Percentiles rank a stretch among this genome's conserved stretches.
Evolutionary conservation across 768 basidiomycete genomes (phyloP).

Genomic region (Rhizopogon sp.): DNA sequence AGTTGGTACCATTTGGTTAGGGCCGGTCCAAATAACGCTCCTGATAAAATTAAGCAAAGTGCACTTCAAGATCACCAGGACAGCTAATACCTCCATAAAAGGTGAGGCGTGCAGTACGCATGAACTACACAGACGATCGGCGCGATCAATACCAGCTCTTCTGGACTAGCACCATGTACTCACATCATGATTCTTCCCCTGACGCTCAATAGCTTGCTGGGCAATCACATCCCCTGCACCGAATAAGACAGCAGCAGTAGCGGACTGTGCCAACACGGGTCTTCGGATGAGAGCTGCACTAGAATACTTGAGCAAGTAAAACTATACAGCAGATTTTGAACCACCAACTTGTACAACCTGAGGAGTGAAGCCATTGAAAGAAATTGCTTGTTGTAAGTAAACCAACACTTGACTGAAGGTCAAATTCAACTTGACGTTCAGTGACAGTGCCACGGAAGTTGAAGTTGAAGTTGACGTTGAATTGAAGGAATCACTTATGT

Average conservation of each 20-base stretch:
- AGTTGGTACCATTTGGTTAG: conserved; percentile 80
- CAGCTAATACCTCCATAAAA: conserved; percentile 61
- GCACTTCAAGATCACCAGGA: neutral
- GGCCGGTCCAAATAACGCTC: conserved; percentile 73
- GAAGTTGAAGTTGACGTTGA: neutral
- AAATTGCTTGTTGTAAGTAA: no score
- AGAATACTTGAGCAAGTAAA: conserved; percentile 8
- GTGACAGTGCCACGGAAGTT: neutral
- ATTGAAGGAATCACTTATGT: neutral
- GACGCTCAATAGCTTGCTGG: conserved; percentile 77
- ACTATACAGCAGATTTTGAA: neutral
- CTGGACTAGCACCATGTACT: conserved; percentile 16
- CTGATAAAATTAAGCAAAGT: conserved; percentile 22
- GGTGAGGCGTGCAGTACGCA: conserved; percentile 57
- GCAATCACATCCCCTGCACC: conserved; percentile 78
- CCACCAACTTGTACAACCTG: conserved; percentile 35
- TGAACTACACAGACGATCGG: conserved; percentile 32
- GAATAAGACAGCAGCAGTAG: conserved; percentile 63
- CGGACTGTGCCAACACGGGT: conserved; percentile 59
- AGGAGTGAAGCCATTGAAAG: conserved; percentile 39
- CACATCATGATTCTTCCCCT: conserved; percentile 73
- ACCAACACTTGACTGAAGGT: no score
- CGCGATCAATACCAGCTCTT: neutral
- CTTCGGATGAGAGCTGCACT: conserved; percentile 58
- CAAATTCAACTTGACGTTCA: no score